Evolutionary conservation across 805 yeast genomes (phyloP), one percentile per base, ranked within the genome.

Genomic region (Candida broadrunensis): DNA sequence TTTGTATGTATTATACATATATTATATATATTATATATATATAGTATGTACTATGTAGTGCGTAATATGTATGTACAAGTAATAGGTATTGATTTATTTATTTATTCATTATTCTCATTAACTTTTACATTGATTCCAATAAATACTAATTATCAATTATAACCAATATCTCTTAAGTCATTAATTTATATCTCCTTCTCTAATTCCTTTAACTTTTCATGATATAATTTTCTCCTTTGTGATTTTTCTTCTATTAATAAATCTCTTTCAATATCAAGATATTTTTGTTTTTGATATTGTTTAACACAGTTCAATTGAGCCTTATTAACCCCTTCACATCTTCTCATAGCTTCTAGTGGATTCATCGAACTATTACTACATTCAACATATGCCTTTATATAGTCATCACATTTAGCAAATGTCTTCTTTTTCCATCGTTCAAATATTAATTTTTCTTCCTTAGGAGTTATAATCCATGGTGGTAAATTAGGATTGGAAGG

Each of bases 401-500:
- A 63, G 15, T 75, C 83, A 51, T 81, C 87, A 57, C 95, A 86
- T 42, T 65, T 59, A 34, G 76, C 72, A 67, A 85, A 85, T 0
- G 91, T 78, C 52, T 71, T 70, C 43, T 67, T 73, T 58, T 85
- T 78, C 82, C 90, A 80, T 51, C 85, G 76, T 49, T 76, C 80
- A 52, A 85, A 78, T 26, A 84, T 81, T 43, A 80, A 76, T 60
- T 80, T 81, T 55, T 86, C 95, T 56, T 86, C 93, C 47, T 73
- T 75, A 12, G 93, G 91, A 0, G 87, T 77, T 17, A 86, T 65
- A 47, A 84, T 76, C 95, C 95, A 86, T 11, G 77, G 67, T 1
- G 95, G 95, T 20, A 85, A 63, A 47, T 61, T 63, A 25, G 74
- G 74, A 50, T 70, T 66, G 4, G 67, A 56, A 24, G 65, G 70